Evolutionary conservation across 768 basidiomycete species (phyloP).

Genomic region (Cyclocybe cylindracea): DNA sequence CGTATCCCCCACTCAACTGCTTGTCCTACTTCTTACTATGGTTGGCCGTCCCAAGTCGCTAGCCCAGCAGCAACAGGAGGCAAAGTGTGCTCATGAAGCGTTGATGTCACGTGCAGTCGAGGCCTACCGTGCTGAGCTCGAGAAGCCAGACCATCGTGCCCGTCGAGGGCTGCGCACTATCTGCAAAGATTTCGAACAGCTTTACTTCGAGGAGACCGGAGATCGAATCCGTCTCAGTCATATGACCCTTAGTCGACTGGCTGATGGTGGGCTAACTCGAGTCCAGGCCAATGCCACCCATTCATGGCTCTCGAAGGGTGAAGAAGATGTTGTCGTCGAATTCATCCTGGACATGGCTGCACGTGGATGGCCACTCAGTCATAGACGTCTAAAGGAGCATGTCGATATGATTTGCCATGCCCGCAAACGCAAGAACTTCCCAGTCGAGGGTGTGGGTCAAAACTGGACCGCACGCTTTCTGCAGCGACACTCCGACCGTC

Average conservation of each 20-base stretch:
- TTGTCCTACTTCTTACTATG: background rate
- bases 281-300: constrained; percentile 3
- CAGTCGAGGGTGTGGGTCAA: constrained; percentile 32
- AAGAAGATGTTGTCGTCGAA: too few relatives aligned
- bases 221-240: constrained; percentile 2
- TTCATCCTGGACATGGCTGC: constrained; percentile 27
- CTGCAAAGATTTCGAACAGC: background rate
- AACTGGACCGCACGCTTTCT: constrained; percentile 36
- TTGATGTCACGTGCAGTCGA: constrained; percentile 5
- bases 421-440: constrained; percentile 26
- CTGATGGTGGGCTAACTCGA: constrained; percentile 3
- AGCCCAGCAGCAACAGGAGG: background rate
- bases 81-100: background rate
- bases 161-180: background rate
- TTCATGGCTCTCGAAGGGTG: constrained; percentile 15
- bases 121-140: constrained; percentile 2
- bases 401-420: constrained; percentile 32
- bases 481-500: too few relatives aligned
- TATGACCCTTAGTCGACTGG: constrained; percentile 1
- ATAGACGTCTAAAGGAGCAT: constrained; percentile 29
- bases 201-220: constrained; percentile 1
- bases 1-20: background rate
- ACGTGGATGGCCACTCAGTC: constrained; percentile 34
- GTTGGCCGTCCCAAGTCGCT: constrained; percentile 2
- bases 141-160: constrained; percentile 3